A percentile compares a stretch with the other conserved stretches of the same genome.
These are phyloP conservation scores for Auriscalpium microsporum DNA, from an alignment of 768 basidiomycete genomes.

Conservation along the genomic window DNA sequence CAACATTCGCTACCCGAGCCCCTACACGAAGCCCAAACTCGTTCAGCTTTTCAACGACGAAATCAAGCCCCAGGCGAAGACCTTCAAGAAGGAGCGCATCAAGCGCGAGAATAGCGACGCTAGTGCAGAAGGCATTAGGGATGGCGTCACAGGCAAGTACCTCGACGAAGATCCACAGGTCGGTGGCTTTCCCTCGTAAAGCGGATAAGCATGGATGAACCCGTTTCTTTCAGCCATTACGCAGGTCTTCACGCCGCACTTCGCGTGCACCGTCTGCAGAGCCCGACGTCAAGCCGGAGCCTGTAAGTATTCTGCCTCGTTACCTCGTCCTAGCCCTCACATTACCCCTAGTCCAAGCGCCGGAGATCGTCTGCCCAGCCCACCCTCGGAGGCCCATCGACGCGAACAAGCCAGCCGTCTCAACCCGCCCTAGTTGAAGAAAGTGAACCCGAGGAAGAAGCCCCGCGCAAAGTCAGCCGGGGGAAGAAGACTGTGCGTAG, in stretches of 20 bases:
- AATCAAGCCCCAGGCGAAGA: constrained; percentile 50
- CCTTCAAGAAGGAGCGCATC: constrained; percentile 54
- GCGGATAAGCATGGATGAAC: constrained; percentile 15
- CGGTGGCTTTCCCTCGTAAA: constrained; percentile 7
- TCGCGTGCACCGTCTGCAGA: constrained; percentile 45
- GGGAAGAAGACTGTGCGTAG: constrained; percentile 48
- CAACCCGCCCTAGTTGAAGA: constrained; percentile 53
- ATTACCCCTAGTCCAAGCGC: constrained; percentile 53
- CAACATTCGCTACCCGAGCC: constrained; percentile 63
- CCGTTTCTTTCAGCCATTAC: constrained; percentile 19
- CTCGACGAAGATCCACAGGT: constrained; percentile 44
- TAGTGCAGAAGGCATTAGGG: constrained; percentile 75
- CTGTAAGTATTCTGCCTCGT: constrained; percentile 33
- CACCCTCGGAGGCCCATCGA: constrained; percentile 41
- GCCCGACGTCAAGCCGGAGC: constrained; percentile 38
- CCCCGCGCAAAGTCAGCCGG: constrained; percentile 50
- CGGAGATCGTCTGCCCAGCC: constrained; percentile 77
- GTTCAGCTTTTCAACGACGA: constrained; percentile 72
- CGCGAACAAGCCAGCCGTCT: constrained; percentile 24
- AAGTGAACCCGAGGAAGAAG: constrained; percentile 67
- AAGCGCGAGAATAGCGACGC: constrained; percentile 63
- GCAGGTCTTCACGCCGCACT: constrained; percentile 58
- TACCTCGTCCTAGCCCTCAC: constrained; percentile 9
- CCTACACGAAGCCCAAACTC: constrained; percentile 70
- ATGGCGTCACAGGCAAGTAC: constrained; percentile 73